Conservation (phyloP, 495 filamentous ascomycete genomes). For the Evansstolkia leycettana region DNA sequence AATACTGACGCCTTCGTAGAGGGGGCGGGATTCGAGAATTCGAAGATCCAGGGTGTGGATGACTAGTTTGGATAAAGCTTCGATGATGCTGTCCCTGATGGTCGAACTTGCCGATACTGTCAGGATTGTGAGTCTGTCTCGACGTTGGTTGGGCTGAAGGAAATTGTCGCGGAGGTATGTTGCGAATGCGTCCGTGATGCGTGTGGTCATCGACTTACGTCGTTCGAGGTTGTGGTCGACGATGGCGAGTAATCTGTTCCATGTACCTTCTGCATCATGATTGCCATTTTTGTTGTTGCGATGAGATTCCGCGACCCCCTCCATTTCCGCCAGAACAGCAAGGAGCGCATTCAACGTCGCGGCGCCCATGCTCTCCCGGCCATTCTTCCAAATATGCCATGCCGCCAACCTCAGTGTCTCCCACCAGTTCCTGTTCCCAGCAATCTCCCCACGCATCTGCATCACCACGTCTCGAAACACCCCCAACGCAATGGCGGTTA, state of each 20-base stretch:
- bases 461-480: slow-evolving; percentile 31
- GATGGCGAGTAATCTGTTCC: slow-evolving; percentile 12
- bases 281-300: slow-evolving; percentile 6
- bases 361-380: slow-evolving; percentile 50
- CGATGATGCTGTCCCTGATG: slow-evolving; percentile 31
- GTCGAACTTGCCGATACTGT: slow-evolving; percentile 52
- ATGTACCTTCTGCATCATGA: slow-evolving; percentile 14
- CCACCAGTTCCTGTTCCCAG: slow-evolving; percentile 35
- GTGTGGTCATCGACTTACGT: slow-evolving; percentile 12
- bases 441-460: slow-evolving; percentile 8
- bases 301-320: slow-evolving; percentile 10
- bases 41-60: slow-evolving; percentile 35
- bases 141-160: slow-evolving; percentile 6
- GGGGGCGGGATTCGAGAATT: slow-evolving; percentile 53
- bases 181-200: slow-evolving; percentile 21
- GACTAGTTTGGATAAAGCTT: slow-evolving; percentile 13
- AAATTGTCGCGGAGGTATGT: slow-evolving; percentile 22
- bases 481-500: slow-evolving; percentile 37
- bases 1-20: slow-evolving; percentile 50
- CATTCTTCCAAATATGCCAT: slow-evolving; percentile 54
- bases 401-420: slow-evolving; percentile 37
- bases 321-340: slow-evolving; percentile 27
- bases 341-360: slow-evolving; percentile 42
- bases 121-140: slow-evolving; percentile 31
- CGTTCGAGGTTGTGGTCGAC: slow-evolving; percentile 20